These are phyloP conservation scores for Pyricularia grisea DNA, from an alignment of 2,329 filamentous ascomycete genomes.

Conservation along the genomic window DNA sequence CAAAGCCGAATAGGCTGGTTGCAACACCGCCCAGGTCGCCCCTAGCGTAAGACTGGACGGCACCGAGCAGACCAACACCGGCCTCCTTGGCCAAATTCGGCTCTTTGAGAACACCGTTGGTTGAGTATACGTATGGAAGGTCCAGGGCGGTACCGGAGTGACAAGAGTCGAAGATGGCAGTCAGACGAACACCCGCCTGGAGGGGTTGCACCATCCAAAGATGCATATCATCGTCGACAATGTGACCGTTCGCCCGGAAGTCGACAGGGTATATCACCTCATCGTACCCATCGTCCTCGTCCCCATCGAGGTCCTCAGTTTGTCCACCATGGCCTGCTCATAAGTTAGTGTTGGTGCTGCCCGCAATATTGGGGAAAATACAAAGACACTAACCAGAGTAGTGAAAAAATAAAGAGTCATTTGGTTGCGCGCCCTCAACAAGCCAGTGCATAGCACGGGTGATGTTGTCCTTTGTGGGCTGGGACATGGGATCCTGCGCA, in stretches of 20 bases:
- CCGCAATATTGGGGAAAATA: no score
- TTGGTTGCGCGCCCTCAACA: constrained; percentile 59
- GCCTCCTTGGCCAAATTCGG: constrained; percentile 75
- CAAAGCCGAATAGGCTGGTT: constrained; percentile 68
- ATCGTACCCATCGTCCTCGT: constrained; percentile 70
- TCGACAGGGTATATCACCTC: constrained; percentile 75
- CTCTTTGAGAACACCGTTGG: constrained; percentile 71
- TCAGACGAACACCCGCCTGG: constrained; percentile 73
- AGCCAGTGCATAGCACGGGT: constrained; percentile 68
- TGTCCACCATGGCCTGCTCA: constrained; percentile 63
- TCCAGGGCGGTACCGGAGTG: constrained; percentile 72
- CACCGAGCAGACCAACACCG: constrained; percentile 59
- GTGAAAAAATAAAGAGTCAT: constrained; percentile 70
- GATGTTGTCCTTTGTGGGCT: constrained; percentile 69
- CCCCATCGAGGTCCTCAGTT: constrained; percentile 62
- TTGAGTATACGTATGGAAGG: constrained; percentile 72
- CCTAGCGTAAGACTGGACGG: constrained; percentile 69
- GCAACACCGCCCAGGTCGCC: constrained; percentile 80
- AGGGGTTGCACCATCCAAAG: constrained; percentile 68
- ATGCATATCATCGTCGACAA: constrained; percentile 74
- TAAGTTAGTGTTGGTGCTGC: neutral
- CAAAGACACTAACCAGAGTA: constrained; percentile 48
- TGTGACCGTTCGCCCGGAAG: constrained; percentile 58
- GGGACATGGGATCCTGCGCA: constrained; percentile 57
- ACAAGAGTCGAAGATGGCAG: constrained; percentile 74